Evolutionary conservation across 352 stramenopile species (phyloP), one percentile per base, ranked within the genome.

Genomic region (Phytophthora syringae): DNA sequence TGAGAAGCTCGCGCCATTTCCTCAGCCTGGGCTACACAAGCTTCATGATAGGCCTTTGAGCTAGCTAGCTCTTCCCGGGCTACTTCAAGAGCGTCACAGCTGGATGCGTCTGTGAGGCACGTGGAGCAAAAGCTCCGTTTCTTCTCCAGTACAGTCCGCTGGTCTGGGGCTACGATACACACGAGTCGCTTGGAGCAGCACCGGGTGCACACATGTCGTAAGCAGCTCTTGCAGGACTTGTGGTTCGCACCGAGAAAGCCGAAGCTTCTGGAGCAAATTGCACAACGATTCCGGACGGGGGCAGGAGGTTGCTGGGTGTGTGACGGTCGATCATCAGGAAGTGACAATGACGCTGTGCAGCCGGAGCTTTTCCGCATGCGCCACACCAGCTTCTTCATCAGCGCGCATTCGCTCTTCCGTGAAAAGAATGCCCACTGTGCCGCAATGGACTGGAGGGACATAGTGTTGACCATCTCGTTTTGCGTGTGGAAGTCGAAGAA

Each of bases 311-410:
- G 32, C 48, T 65, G 47, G 13, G 57, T 63, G 15, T 51, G 25
- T 11, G 58, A 60, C 34, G 51, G 50, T 4, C 30, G 34, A 16
- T 70, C 45, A 4, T 52, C 18, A 7, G 43, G 20, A 16, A 69
- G 48, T 3, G 63, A 60, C 28, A 64, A 25, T 28, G 59, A 52
- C 32, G 52, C 25, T 32, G 57, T 70, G 18, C 51, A 65, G 30
- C 45, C 58, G n/a, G 53, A 69, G 51, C 40, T 67, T 40, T 72
- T 78, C 39, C 54, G 78, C 71, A 72, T 74, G 32, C 60, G 73
- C 79, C 68, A 84, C 20, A 79, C 70, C 16, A 88, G 48, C 47
- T 86, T 88, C 57, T 88, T 86, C 75, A 84, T 82, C 10, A 72
- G 52, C 2, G 71, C 65, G 20, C 76, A 84, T 9, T 80, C 52